Conservation (phyloP, 345 rosid species). For the Citrus hindsii region DNA sequence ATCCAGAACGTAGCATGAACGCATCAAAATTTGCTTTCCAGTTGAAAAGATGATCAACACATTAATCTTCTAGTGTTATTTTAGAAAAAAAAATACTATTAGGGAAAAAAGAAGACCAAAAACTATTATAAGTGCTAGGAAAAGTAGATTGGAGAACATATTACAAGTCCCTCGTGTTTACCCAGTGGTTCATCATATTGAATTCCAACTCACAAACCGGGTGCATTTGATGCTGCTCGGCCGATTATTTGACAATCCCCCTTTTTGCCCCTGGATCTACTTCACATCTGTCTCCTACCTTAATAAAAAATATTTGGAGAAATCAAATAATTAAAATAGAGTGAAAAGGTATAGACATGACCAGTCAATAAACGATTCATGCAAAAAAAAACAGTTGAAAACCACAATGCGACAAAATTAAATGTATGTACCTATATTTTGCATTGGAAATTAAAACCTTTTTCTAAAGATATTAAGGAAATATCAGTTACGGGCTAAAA, state of each 20-base stretch:
- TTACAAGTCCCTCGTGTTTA: slow-evolving; percentile 67
- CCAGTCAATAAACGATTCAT: neutral
- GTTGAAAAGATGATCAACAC: neutral
- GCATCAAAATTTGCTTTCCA: neutral
- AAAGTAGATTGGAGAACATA: neutral
- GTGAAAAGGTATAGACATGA: neutral
- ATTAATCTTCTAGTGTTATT: neutral
- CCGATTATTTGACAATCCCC: slow-evolving; percentile 84
- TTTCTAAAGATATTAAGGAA: no score
- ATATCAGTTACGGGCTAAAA: no score
- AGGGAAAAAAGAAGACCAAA: neutral
- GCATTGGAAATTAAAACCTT: no score
- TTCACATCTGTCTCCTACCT: slow-evolving; percentile 93
- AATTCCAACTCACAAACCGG: slow-evolving; percentile 89
- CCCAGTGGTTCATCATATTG: slow-evolving; percentile 94
- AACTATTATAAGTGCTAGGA: neutral
- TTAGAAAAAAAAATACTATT: neutral
- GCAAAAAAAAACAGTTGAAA: neutral
- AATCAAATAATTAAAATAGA: neutral
- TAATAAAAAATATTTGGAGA: neutral
- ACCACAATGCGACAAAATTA: no score
- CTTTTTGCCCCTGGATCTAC: slow-evolving; percentile 92
- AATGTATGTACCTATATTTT: no score
- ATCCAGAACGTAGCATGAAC: neutral
- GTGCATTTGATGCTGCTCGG: slow-evolving; percentile 67